A percentile compares a stretch with the other conserved stretches of the same genome.
Conservation (phyloP, 768 basidiomycete species). For the Phallus indusiatus region DNA sequence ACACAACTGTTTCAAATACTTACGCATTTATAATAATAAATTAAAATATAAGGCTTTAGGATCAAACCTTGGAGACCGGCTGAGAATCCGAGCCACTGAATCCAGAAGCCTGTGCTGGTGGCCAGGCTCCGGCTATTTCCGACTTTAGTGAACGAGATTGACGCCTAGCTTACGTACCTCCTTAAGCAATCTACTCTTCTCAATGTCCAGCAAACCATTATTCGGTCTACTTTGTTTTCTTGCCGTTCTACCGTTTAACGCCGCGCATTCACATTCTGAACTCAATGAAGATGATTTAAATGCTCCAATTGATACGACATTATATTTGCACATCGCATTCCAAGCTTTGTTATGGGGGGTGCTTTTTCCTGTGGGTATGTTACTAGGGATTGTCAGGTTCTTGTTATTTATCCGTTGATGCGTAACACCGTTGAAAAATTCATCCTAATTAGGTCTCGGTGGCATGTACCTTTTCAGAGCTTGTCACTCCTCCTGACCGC, state of each 20-base stretch:
- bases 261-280: constrained; percentile 59
- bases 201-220: not conserved
- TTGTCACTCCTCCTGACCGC: constrained; percentile 60
- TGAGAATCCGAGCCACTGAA: too few relatives aligned
- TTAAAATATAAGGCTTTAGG: too few relatives aligned
- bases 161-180: not conserved
- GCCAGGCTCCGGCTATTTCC: too few relatives aligned
- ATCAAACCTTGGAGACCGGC: too few relatives aligned
- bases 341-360: constrained; percentile 80
- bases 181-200: not conserved
- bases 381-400: constrained; percentile 28
- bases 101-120: too few relatives aligned
- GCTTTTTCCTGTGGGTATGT: constrained; percentile 65
- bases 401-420: not conserved
- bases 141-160: not conserved
- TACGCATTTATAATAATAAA: too few relatives aligned
- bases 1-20: too few relatives aligned
- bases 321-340: constrained; percentile 76
- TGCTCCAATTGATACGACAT: constrained; percentile 63
- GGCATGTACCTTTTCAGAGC: constrained; percentile 85
- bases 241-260: constrained; percentile 11
- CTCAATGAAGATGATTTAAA: constrained; percentile 52
- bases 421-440: constrained; percentile 54
- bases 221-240: not conserved
- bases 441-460: constrained; percentile 67